Evolutionary conservation across 495 filamentous ascomycete species (phyloP).

Genomic region (Venustampulla echinocandica): DNA sequence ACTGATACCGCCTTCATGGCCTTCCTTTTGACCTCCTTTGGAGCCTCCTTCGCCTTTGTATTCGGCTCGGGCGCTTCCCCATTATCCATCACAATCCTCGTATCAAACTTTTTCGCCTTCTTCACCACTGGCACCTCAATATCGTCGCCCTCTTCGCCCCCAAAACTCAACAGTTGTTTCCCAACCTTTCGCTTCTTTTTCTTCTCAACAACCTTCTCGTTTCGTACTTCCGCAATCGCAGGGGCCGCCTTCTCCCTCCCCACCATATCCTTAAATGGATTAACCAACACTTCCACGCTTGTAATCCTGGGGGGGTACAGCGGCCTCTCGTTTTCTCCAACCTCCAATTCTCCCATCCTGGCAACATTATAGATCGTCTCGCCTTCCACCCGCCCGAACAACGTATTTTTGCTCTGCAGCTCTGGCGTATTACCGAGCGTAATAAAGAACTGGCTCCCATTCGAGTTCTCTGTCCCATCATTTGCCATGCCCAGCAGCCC

Average conservation of each 20-base stretch:
- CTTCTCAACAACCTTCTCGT: constrained; percentile 30
- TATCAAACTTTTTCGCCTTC: constrained; percentile 91
- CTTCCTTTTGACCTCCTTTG: constrained; percentile 27
- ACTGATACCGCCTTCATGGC: constrained; percentile 23
- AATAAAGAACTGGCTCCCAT: constrained; percentile 95
- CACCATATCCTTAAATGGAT: constrained; percentile 83
- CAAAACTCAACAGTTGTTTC: constrained; percentile 84
- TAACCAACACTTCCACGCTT: constrained; percentile 73
- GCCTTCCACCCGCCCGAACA: constrained; percentile 88
- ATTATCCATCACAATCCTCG: constrained; percentile 63
- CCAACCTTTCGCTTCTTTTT: constrained; percentile 70
- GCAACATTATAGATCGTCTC: constrained; percentile 94
- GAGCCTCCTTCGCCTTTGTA: constrained; percentile 24
- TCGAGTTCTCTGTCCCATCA: constrained; percentile 59
- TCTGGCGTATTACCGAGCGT: constrained; percentile 77
- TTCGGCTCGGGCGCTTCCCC: constrained; percentile 25
- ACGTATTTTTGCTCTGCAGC: constrained; percentile 78
- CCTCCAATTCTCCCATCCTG: constrained; percentile 82
- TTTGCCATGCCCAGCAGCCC: constrained; percentile 94
- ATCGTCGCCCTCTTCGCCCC: constrained; percentile 70
- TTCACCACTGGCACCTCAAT: constrained; percentile 53
- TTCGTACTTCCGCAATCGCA: constrained; percentile 30
- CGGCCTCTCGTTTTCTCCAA: constrained; percentile 76
- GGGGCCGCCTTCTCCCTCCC: constrained; percentile 49
- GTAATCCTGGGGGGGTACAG: constrained; percentile 80